Base-by-base conservation (phyloP, 2,329 filamentous ascomycete species). In the Xenoacremonium recifei region DNA sequence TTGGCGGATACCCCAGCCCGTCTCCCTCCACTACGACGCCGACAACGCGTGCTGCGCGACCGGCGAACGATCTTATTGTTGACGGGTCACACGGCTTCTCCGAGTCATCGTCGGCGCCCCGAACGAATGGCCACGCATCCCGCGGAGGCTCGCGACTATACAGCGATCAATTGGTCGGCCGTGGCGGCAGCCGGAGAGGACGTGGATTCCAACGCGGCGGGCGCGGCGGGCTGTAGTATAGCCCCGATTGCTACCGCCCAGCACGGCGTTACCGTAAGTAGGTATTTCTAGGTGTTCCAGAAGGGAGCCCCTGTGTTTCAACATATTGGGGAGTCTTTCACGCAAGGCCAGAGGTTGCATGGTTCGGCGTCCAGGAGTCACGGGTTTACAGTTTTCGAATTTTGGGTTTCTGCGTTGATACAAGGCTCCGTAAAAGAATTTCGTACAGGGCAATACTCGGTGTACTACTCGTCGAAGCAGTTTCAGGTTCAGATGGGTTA, bases 81-180 rank as follows among this genome's bases (percentile, higher is more conserved):
- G 78, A 82, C 47, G 78, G 78, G 11, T 70, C 69, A 3, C 64
- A 73, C 57, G 77, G 78, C 5, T 80, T 80, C 48, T 66, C 71
- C 33, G 76, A 79, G 21, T 60, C 67, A 18, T 72, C 71, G 63
- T 65, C 70, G 33, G 42, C 45, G 4, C 39, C 51, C 6, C 44
- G 47, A 34, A 44, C 49, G 23, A 51, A 51, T 30, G 49, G 48
- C 13, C 37, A 45, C 5, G 50, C 51, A 5, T 53, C 48, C 17
- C 51, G 50, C 23, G 62, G 58, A 38, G 62, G 65, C 21, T 63
- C 66, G 15, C 23, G 9, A 27, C 58, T 80, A n/a, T 80, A 80
- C 51, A 80, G 76, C 50, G 77, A 81, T 45, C 68, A 60, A 40
- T 53, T 74, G 25, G 63, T 71, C 38, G 49, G 55, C 3, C n/a